Percentiles rank a stretch among this genome's conserved stretches.
Evolutionary conservation across 306 rosid species (phyloP).

Genomic region (Trifolium pratense): DNA sequence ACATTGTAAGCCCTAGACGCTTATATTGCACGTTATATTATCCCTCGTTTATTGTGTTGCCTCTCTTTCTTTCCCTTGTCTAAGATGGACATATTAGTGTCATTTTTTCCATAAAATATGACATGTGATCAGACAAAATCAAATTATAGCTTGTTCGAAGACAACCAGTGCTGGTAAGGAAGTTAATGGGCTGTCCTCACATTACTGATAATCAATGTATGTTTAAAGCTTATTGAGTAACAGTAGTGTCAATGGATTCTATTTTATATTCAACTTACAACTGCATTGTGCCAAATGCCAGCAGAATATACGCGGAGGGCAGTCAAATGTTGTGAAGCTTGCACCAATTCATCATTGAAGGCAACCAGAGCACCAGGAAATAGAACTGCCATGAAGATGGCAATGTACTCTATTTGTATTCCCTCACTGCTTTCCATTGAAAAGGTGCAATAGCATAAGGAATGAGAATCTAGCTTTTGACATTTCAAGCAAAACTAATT

Average conservation of each 20-base stretch:
- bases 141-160: background rate
- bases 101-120: background rate
- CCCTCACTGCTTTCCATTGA: slow-evolving; percentile 79
- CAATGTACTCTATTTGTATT: slow-evolving; percentile 77
- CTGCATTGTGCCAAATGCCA: slow-evolving; percentile 97
- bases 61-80: slow-evolving; percentile 12
- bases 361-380: slow-evolving; percentile 96
- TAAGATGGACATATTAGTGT: background rate
- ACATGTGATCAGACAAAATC: background rate
- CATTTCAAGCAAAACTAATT: slow-evolving; percentile 51
- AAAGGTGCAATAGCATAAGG: slow-evolving; percentile 48
- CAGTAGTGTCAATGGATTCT: slow-evolving; percentile 32
- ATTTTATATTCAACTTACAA: slow-evolving; percentile 57
- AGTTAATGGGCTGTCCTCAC: too few species aligned
- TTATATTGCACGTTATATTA: background rate
- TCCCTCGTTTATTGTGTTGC: background rate
- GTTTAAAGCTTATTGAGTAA: slow-evolving; percentile 1
- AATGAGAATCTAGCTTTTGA: slow-evolving; percentile 57
- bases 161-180: too few species aligned
- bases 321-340: slow-evolving; percentile 53
- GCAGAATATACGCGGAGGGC: slow-evolving; percentile 84
- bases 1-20: background rate
- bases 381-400: slow-evolving; percentile 71
- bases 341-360: slow-evolving; percentile 64
- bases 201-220: background rate